Percentiles rank a stretch among this genome's conserved stretches.
Conservation (phyloP, 2,329 filamentous ascomycete genomes). For the Epichloe bromicola region DNA sequence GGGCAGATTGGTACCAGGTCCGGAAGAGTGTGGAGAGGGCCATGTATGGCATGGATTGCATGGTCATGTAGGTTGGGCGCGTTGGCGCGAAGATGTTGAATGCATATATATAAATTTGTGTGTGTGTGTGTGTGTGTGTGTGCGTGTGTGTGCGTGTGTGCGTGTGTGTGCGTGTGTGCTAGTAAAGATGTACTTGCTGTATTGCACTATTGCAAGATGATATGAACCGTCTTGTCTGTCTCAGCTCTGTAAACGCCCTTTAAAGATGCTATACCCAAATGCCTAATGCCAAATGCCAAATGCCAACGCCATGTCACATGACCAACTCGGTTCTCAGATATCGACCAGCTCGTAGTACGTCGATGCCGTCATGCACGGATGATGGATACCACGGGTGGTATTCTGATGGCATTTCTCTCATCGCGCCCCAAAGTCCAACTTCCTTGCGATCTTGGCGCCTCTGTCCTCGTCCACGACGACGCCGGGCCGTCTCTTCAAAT, state of each 20-base stretch:
- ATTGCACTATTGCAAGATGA: too few relatives aligned
- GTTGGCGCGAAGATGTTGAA: background rate
- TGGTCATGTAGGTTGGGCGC: constrained; percentile 52
- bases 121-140: background rate
- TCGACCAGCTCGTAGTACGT: too few relatives aligned
- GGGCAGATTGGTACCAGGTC: constrained; percentile 91
- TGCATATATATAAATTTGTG: background rate
- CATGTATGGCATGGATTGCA: constrained; percentile 92
- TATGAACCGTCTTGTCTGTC: too few relatives aligned
- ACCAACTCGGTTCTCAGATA: too few relatives aligned
- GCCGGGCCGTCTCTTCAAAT: constrained; percentile 61
- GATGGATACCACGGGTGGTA: too few relatives aligned
- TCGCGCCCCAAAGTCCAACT: constrained; percentile 59
- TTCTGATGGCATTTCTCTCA: background rate
- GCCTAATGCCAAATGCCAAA: too few relatives aligned
- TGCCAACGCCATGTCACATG: too few relatives aligned
- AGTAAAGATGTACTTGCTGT: background rate
- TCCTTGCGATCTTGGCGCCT: constrained; percentile 66
- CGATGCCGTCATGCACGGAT: too few relatives aligned
- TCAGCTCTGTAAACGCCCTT: too few relatives aligned
- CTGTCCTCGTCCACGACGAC: constrained; percentile 55
- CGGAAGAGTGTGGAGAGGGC: constrained; percentile 81
- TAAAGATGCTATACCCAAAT: too few relatives aligned
- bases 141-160: background rate
- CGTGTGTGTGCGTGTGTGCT: background rate